Conservation (phyloP, 495 filamentous ascomycete species). For the Hypoxylon lienhwacheense region DNA sequence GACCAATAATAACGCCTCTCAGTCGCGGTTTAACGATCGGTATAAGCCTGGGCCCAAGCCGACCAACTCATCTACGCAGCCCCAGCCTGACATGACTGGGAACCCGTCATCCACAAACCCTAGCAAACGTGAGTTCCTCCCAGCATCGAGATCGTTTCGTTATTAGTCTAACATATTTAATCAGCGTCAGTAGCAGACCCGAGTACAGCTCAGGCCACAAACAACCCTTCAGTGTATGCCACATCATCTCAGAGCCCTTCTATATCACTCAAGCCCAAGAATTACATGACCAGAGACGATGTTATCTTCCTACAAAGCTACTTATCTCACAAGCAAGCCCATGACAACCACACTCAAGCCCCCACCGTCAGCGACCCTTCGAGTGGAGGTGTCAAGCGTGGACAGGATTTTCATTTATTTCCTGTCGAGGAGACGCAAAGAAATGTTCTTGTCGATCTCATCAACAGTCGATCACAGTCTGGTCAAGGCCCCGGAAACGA, state of each 20-base stretch:
- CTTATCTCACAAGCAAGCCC: neutral
- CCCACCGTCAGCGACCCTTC: conserved; percentile 14
- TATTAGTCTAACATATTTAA: conserved; percentile 3
- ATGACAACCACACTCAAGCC: neutral
- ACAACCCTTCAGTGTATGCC: conserved; percentile 47
- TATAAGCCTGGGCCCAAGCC: conserved; percentile 32
- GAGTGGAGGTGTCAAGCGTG: conserved; percentile 24
- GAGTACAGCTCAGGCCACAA: conserved; percentile 12
- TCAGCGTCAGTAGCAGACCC: conserved; percentile 1
- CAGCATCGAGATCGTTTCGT: neutral
- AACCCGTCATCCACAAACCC: conserved; percentile 5
- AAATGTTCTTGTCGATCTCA: conserved; percentile 32
- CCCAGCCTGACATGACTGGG: neutral
- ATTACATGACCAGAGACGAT: neutral
- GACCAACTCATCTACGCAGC: neutral
- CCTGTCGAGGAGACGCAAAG: conserved; percentile 40
- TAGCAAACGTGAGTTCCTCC: conserved; percentile 22
- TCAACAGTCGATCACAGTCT: conserved; percentile 11
- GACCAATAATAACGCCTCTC: neutral
- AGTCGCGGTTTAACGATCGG: conserved; percentile 35
- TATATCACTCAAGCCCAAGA: neutral
- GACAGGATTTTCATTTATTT: conserved; percentile 19
- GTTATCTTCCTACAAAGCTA: neutral
- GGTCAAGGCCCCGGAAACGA: neutral
- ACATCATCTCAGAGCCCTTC: conserved; percentile 2